A percentile compares a stretch with the other conserved stretches of the same genome.
Conservation (phyloP, 2,329 filamentous ascomycete genomes). For the Pseudogymnoascus sp. region DNA sequence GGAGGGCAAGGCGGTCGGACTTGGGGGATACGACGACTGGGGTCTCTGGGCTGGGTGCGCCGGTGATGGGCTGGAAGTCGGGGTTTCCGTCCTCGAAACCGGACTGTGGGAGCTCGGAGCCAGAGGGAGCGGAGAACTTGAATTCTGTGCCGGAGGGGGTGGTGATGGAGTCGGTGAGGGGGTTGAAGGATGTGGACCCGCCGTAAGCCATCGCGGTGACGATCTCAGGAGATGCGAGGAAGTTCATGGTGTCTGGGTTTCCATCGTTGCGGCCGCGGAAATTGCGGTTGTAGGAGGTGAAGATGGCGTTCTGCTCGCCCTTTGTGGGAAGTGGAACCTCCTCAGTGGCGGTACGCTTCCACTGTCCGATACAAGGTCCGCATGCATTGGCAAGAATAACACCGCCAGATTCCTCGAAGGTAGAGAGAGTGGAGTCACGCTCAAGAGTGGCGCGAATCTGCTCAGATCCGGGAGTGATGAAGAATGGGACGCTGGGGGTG, state of each 20-base stretch:
- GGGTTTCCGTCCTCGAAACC: conserved; percentile 74
- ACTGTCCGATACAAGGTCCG: conserved; percentile 88
- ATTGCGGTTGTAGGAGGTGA: conserved; percentile 97
- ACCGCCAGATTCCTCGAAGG: conserved; percentile 79
- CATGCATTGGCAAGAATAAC: conserved; percentile 91
- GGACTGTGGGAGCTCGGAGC: conserved; percentile 51
- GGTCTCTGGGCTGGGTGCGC: conserved; percentile 60
- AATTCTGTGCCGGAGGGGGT: conserved; percentile 76
- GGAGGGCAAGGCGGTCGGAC: conserved; percentile 82
- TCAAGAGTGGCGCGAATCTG: conserved; percentile 93
- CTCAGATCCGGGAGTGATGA: conserved; percentile 92
- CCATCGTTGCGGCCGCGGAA: conserved; percentile 96
- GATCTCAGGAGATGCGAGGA: conserved; percentile 90
- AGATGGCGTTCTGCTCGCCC: conserved; percentile 84
- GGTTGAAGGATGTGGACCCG: conserved; percentile 91
- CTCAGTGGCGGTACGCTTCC: conserved; percentile 83
- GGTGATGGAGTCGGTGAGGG: conserved; percentile 74
- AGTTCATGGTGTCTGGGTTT: conserved; percentile 97
- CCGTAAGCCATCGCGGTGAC: conserved; percentile 95
- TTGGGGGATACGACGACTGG: conserved; percentile 72
- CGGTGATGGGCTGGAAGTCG: conserved; percentile 63
- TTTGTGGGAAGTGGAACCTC: conserved; percentile 42
- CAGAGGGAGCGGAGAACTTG: conserved; percentile 73
- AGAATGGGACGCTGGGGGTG: conserved; percentile 83
- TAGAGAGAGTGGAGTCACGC: conserved; percentile 76